These are phyloP conservation scores for Microcyclosporella mali DNA, from an alignment of 2,329 filamentous ascomycete species.

Conservation along the genomic window DNA sequence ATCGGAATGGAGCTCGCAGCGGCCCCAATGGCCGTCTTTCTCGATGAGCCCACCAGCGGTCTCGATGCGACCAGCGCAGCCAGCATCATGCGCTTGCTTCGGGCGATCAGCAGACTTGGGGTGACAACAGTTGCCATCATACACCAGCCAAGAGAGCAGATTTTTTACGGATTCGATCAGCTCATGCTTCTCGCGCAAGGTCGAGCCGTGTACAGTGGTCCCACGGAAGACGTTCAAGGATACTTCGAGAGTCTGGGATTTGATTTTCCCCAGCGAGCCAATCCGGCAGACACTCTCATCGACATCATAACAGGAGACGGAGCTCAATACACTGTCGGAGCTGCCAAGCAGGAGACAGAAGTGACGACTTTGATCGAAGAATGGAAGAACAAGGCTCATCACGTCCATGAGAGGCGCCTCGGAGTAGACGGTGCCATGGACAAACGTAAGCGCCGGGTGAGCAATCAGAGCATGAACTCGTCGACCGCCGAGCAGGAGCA, in stretches of 20 bases:
- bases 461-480: conserved; percentile 25
- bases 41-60: conserved; percentile 31
- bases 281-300: conserved; percentile 54
- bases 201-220: conserved; percentile 50
- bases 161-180: conserved; percentile 53
- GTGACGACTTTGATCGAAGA: conserved; percentile 46
- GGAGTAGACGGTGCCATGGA: conserved; percentile 4
- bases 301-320: conserved; percentile 57
- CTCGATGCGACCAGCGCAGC: conserved; percentile 50
- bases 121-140: conserved; percentile 55
- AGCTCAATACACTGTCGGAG: conserved; percentile 38
- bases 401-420: background rate
- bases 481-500: conserved; percentile 37
- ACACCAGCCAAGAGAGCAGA: conserved; percentile 55
- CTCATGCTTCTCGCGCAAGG: conserved; percentile 52
- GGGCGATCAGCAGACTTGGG: conserved; percentile 49
- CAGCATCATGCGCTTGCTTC: conserved; percentile 51
- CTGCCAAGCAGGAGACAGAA: conserved; percentile 36
- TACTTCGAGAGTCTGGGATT: conserved; percentile 53
- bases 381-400: conserved; percentile 35
- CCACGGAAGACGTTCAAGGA: conserved; percentile 37
- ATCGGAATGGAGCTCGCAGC: conserved; percentile 56
- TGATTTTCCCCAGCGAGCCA: conserved; percentile 43
- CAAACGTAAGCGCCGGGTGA: conserved; percentile 21
- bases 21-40: conserved; percentile 45